Evolutionary conservation across 2,329 filamentous ascomycete genomes (phyloP), one percentile per base, ranked within the genome.

Genomic region (Trichoderma polysporum): DNA sequence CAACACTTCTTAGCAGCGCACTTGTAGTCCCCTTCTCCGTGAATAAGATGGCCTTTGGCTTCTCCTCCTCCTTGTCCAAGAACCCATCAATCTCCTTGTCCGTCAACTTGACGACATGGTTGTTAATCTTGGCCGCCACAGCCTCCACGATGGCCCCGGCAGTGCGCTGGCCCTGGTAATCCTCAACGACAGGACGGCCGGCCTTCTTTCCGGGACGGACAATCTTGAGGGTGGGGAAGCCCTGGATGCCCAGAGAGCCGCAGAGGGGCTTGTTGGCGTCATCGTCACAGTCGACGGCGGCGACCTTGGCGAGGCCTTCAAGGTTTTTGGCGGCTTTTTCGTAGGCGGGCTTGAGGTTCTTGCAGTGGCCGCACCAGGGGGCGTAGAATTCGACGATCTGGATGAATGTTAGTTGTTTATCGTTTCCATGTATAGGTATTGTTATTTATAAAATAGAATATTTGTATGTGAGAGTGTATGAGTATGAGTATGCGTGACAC

Each of bases 331-430:
- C 95, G 2, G 90, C 94, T 79, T 97, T 97, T 79, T 98, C 94
- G 80, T 95, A 99, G 52, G 92, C 92, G 3, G 94, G 94, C 81
- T 97, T 94, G 74, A 99, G 90, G 80, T 91, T 97, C 81, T 97
- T 87, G 83, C 95, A 99, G 81, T 98, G 95, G 49, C 94, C 95
- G 75, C 95, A 98, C 94, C 94, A 98, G 27, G 94, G 94, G 9
- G 94, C 94, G 76, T 97, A 98, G 85, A 98, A 98, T 80, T 94
- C 92, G 76, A 88, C 81, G 53, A 88, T 85, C 85, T 89, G 71
- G 35, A 27, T 1, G 13, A 35, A 15, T 39, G 17, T 54, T 17
- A 35, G 25, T 17, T 35, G 3, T 22, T 2, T 27, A n/a, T 27
- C 19, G 39, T 2, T 9, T 41, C n/a, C n/a, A n/a, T n/a, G n/a